Evolutionary conservation across 331 rosid species (phyloP).

Genomic region (Stylosanthes scabra): DNA sequence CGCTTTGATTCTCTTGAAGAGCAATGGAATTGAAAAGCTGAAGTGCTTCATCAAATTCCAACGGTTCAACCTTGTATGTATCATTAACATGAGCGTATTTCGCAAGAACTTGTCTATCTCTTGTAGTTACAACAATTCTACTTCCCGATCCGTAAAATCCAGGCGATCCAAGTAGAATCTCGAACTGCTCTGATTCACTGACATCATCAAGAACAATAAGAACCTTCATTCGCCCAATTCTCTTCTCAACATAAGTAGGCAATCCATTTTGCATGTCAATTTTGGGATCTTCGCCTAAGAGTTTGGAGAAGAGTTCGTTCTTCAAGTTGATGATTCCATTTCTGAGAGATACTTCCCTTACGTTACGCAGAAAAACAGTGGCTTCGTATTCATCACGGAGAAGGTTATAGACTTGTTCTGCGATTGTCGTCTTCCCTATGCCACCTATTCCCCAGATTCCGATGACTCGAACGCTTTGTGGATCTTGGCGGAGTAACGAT

Average conservation of each 20-base stretch:
- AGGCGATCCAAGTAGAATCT: neutral
- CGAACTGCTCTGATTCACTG: constrained; percentile 1
- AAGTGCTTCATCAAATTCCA: neutral
- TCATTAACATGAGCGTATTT: neutral
- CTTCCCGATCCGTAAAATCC: constrained; percentile 32
- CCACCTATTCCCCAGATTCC: constrained; percentile 51
- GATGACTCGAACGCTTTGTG: constrained; percentile 6
- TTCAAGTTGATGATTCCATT: constrained; percentile 7
- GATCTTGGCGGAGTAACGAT: constrained; percentile 18
- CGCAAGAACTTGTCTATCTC: constrained; percentile 30
- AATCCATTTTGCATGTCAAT: neutral
- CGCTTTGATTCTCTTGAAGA: neutral
- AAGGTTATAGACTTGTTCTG: neutral
- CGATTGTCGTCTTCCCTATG: constrained; percentile 46
- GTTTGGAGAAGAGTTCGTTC: constrained; percentile 22
- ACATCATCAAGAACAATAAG: constrained; percentile 49
- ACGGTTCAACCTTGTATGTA: constrained; percentile 15
- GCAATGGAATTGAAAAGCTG: constrained; percentile 36
- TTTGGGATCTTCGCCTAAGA: constrained; percentile 11
- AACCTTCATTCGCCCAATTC: neutral
- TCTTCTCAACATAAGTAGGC: neutral
- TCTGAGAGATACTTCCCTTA: constrained; percentile 30
- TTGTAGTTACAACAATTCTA: constrained; percentile 41
- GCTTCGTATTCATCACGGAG: constrained; percentile 2
- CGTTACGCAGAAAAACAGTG: constrained; percentile 21